A percentile compares a stretch with the other conserved stretches of the same genome.
phyloP scores from a whole-genome alignment of 1,139 yeast genomes.

The Kurtzmaniella quercitrusa region DNA sequence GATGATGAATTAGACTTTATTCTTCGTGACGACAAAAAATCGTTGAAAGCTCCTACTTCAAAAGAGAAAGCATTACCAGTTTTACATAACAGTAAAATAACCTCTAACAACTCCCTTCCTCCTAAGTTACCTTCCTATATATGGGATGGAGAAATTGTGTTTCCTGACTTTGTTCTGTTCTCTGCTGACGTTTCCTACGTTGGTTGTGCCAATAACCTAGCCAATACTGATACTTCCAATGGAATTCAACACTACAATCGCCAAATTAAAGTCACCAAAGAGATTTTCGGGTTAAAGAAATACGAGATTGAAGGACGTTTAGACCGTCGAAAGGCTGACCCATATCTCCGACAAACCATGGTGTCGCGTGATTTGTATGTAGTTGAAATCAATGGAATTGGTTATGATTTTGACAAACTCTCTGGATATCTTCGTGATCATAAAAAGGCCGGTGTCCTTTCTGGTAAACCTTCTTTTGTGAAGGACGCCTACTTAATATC shows the following conservation, averaged over 20 bases:
- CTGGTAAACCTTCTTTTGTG: constrained; percentile 44
- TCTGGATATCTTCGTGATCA: constrained; percentile 49
- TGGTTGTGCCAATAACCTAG: constrained; percentile 27
- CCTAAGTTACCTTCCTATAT: constrained; percentile 15
- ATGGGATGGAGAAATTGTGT: constrained; percentile 57
- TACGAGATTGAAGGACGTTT: constrained; percentile 63
- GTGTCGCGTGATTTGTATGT: constrained; percentile 50
- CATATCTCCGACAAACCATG: constrained; percentile 49
- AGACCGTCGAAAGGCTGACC: constrained; percentile 49
- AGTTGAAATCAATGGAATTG: constrained; percentile 31
- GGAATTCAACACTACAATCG: constrained; percentile 14
- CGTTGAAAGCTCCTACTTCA: constrained; percentile 6
- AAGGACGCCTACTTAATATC: constrained; percentile 67
- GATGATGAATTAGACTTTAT: constrained; percentile 22
- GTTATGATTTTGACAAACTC: constrained; percentile 40
- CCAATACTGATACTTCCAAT: constrained; percentile 18
- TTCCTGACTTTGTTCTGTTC: constrained; percentile 54
- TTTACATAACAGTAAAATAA: not conserved
- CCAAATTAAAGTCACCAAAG: constrained; percentile 29
- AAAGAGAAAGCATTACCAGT: not conserved
- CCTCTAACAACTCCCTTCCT: constrained; percentile 11
- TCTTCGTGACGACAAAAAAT: constrained; percentile 11
- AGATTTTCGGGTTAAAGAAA: constrained; percentile 24
- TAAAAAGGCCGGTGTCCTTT: constrained; percentile 60
- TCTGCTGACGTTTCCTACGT: constrained; percentile 41